phyloP scores from a whole-genome alignment of 805 yeast genomes.

The Ascoidea tarda region DNA sequence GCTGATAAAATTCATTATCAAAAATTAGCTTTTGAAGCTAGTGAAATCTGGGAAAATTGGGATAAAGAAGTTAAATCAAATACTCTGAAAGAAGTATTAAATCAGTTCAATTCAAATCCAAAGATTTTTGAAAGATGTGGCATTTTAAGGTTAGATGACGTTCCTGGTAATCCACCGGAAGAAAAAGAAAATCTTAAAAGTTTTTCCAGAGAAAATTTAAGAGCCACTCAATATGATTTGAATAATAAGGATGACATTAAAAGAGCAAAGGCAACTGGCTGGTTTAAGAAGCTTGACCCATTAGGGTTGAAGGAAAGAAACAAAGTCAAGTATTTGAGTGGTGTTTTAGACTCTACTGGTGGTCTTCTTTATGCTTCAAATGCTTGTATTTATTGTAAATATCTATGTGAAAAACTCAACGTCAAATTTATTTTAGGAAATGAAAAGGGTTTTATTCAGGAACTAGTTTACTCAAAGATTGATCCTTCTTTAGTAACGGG shows the following conservation, averaged over 20 bases:
- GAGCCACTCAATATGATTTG: conserved; percentile 7
- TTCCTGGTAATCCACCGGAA: conserved; percentile 2
- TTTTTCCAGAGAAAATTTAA: conserved; percentile 7
- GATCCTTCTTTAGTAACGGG: conserved; percentile 9
- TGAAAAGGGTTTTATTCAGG: conserved; percentile 5
- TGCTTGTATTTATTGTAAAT: conserved; percentile 2
- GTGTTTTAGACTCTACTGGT: conserved; percentile 5
- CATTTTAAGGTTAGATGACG: conserved; percentile 3
- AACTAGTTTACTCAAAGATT: background rate
- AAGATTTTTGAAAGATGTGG: conserved; percentile 3
- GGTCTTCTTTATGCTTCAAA: conserved; percentile 8
- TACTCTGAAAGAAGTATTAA: background rate
- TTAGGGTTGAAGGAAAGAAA: conserved; percentile 6
- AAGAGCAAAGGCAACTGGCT: conserved; percentile 7
- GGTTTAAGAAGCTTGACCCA: conserved; percentile 3
- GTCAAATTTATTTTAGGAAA: conserved; percentile 9
- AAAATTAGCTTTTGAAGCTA: conserved; percentile 13
- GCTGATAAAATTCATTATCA: conserved; percentile 23
- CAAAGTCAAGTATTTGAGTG: conserved; percentile 1
- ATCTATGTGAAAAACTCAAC: conserved; percentile 4
- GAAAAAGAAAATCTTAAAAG: conserved; percentile 2
- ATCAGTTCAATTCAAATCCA: background rate
- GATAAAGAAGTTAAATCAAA: background rate
- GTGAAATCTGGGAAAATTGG: conserved; percentile 1
- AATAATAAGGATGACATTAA: conserved; percentile 6